phyloP scores from a whole-genome alignment of 768 basidiomycete genomes.

The Trametes maxima region DNA sequence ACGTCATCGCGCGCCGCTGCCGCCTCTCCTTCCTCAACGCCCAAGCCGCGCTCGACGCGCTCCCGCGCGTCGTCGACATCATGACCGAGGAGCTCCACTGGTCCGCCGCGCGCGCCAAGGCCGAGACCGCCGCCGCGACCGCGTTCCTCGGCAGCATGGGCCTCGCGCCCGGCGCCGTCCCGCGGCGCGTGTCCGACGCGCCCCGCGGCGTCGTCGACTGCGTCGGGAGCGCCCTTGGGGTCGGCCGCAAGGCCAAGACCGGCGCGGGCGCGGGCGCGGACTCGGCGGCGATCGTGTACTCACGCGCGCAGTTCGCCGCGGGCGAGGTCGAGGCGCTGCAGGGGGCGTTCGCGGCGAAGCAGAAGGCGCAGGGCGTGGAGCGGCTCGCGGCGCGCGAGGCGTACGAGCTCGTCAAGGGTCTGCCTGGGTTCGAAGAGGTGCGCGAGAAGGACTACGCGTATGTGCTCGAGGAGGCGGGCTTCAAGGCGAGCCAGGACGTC shows the following conservation, averaged over 20 bases:
- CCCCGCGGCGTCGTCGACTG: conserved; percentile 29
- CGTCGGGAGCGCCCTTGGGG: conserved; percentile 28
- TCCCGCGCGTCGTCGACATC: conserved; percentile 88
- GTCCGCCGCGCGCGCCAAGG: conserved; percentile 56
- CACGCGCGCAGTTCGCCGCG: conserved; percentile 56
- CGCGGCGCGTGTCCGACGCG: conserved; percentile 23
- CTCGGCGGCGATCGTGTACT: conserved; percentile 41
- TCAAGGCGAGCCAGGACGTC: conserved; percentile 54
- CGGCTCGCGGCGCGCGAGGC: conserved; percentile 42
- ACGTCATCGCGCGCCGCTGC: conserved; percentile 90
- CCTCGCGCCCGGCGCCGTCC: conserved; percentile 54
- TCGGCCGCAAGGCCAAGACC: conserved; percentile 19
- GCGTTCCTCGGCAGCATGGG: conserved; percentile 87
- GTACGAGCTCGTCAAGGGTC: conserved; percentile 31
- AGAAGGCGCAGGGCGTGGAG: conserved; percentile 30
- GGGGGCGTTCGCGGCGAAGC: conserved; percentile 36
- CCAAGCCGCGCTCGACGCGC: conserved; percentile 77
- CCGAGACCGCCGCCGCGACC: conserved; percentile 61
- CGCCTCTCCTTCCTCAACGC: conserved; percentile 95
- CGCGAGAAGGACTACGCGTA: conserved; percentile 67
- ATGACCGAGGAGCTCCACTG: conserved; percentile 88
- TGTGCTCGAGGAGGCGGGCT: conserved; percentile 77
- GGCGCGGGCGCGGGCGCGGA: conserved; percentile 13
- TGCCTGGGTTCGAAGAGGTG: conserved; percentile 59
- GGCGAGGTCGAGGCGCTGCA: conserved; percentile 48